These are phyloP conservation scores for Yamadazyma taylorii DNA, from an alignment of 1,139 yeast genomes.

Conservation along the genomic window DNA sequence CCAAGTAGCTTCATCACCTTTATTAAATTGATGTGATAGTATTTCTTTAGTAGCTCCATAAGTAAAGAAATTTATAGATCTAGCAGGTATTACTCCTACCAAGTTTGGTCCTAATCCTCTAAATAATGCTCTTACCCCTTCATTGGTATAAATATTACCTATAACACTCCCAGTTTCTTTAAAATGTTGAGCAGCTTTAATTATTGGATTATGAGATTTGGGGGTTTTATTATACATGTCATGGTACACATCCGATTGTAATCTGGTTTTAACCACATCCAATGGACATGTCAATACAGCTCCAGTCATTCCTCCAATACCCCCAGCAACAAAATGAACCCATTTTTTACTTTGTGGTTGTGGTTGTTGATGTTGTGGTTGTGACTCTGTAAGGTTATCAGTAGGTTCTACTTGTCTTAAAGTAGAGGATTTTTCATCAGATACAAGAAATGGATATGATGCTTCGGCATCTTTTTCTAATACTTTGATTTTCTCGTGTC, in stretches of 20 bases:
- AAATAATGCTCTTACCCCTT: conserved; percentile 84
- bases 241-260: conserved; percentile 81
- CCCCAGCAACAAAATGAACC: conserved; percentile 99
- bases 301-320: conserved; percentile 97
- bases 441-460: conserved; percentile 62
- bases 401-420: conserved; percentile 33
- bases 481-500: conserved; percentile 16
- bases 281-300: conserved; percentile 92
- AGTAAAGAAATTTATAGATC: conserved; percentile 94
- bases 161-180: conserved; percentile 79
- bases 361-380: conserved; percentile 4
- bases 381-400: conserved; percentile 9
- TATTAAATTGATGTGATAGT: conserved; percentile 60
- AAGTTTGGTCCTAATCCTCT: conserved; percentile 95
- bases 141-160: conserved; percentile 63
- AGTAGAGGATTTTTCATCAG: conserved; percentile 65
- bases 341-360: conserved; percentile 54
- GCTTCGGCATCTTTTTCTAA: conserved; percentile 57
- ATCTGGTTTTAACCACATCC: conserved; percentile 93
- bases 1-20: conserved; percentile 79
- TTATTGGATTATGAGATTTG: conserved; percentile 38
- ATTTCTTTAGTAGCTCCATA: conserved; percentile 88
- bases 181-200: conserved; percentile 65
- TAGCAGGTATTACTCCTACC: conserved; percentile 98
- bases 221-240: conserved; percentile 40